Conservation (phyloP, 1,284 basidiomycete species). For the Psilocybe mexicana region DNA sequence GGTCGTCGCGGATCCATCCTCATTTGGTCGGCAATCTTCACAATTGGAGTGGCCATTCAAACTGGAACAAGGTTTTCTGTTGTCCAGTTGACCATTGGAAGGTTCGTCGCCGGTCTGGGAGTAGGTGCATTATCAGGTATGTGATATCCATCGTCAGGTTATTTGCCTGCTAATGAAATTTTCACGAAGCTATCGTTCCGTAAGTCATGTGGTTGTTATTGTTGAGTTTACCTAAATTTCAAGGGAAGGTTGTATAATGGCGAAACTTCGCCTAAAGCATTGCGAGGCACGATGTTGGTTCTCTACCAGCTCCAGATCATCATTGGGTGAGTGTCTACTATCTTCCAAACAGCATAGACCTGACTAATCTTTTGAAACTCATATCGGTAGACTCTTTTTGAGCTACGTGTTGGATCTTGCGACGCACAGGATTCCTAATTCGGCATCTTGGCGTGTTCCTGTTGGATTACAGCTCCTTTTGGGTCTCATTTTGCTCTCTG, state of each 20-base stretch:
- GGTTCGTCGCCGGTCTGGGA: conserved; percentile 72
- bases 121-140: conserved; percentile 75
- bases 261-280: conserved; percentile 75
- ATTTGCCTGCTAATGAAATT: background rate
- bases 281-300: conserved; percentile 73
- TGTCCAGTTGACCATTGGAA: conserved; percentile 68
- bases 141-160: conserved; percentile 14
- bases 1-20: conserved; percentile 74
- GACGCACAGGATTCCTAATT: conserved; percentile 57
- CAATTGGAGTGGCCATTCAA: conserved; percentile 70
- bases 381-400: conserved; percentile 56
- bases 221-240: background rate
- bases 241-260: conserved; percentile 63
- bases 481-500: conserved; percentile 67
- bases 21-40: conserved; percentile 78
- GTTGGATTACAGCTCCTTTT: conserved; percentile 69
- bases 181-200: conserved; percentile 68
- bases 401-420: conserved; percentile 75
- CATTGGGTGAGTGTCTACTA: conserved; percentile 45
- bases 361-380: background rate
- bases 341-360: background rate
- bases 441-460: conserved; percentile 73
- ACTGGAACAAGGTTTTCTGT: conserved; percentile 62
- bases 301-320: conserved; percentile 80
- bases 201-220: conserved; percentile 14